These are phyloP conservation scores for Aspergillus brunneoviolaceus DNA, from an alignment of 2,329 filamentous ascomycete species.

Conservation along the genomic window DNA sequence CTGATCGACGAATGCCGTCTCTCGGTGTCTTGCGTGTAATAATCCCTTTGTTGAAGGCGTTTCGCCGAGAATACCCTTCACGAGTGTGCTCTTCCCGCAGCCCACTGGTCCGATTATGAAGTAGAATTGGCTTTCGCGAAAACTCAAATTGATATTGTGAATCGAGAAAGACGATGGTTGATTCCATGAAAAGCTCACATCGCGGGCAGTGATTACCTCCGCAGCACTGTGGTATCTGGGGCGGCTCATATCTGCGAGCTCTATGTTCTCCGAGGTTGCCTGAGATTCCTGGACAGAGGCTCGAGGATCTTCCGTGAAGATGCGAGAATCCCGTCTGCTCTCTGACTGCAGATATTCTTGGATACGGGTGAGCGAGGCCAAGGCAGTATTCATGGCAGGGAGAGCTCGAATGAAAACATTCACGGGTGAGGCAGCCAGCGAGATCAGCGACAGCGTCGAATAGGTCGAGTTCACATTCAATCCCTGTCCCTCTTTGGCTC, in stretches of 20 bases:
- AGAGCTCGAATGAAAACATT: background rate
- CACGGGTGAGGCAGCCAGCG: background rate
- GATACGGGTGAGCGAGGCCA: background rate
- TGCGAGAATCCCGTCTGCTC: background rate
- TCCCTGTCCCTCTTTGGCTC: too few relatives aligned
- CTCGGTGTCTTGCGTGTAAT: background rate
- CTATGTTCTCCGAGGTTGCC: too few relatives aligned
- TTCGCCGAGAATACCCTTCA: slow-evolving; percentile 83
- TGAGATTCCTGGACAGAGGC: background rate
- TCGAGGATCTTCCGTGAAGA: too few relatives aligned
- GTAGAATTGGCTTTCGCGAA: background rate
- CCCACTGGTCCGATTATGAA: slow-evolving; percentile 46
- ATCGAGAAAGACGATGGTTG: too few relatives aligned
- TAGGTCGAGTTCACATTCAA: background rate
- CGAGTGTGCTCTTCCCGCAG: slow-evolving; percentile 53
- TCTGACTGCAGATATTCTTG: background rate
- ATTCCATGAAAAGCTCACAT: too few relatives aligned
- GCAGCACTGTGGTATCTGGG: too few relatives aligned
- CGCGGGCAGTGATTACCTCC: too few relatives aligned
- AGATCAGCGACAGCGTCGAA: background rate
- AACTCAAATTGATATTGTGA: background rate
- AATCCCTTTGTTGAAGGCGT: slow-evolving; percentile 68
- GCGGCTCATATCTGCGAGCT: too few relatives aligned
- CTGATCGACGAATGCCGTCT: slow-evolving; percentile 49
- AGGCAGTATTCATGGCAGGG: background rate